Conservation (phyloP, 2,329 filamentous ascomycete genomes). For the Trichoderma sp. region DNA sequence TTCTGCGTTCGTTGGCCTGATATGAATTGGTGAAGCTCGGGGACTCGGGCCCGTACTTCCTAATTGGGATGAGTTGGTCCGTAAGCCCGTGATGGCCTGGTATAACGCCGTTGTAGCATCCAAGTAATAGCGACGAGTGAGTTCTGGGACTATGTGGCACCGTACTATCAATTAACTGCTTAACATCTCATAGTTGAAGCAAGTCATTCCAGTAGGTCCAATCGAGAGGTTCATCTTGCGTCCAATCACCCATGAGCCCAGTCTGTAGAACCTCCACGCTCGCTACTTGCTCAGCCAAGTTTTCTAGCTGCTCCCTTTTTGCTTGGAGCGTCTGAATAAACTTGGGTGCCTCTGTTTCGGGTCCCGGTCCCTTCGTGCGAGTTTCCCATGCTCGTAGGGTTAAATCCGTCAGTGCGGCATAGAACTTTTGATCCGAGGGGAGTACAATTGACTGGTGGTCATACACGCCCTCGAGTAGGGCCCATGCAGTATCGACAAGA, state of each 20-base stretch:
- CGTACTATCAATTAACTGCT: background rate
- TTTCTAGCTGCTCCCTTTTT: background rate
- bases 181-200: background rate
- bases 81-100: background rate
- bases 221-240: background rate
- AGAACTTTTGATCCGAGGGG: background rate
- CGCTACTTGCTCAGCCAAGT: background rate
- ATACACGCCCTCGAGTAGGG: background rate
- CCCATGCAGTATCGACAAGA: background rate
- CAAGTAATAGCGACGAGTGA: background rate
- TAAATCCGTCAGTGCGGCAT: background rate
- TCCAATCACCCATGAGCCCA: background rate
- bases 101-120: no score
- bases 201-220: slow-evolving; percentile 10
- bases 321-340: background rate
- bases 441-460: background rate
- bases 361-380: background rate
- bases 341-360: background rate
- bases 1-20: background rate
- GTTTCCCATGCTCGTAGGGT: background rate
- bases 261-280: background rate
- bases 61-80: background rate
- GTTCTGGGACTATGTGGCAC: background rate
- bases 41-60: background rate
- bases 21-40: background rate